These are phyloP conservation scores for Torulaspora globosa DNA, from an alignment of 1,139 yeast genomes.

Conservation along the genomic window DNA sequence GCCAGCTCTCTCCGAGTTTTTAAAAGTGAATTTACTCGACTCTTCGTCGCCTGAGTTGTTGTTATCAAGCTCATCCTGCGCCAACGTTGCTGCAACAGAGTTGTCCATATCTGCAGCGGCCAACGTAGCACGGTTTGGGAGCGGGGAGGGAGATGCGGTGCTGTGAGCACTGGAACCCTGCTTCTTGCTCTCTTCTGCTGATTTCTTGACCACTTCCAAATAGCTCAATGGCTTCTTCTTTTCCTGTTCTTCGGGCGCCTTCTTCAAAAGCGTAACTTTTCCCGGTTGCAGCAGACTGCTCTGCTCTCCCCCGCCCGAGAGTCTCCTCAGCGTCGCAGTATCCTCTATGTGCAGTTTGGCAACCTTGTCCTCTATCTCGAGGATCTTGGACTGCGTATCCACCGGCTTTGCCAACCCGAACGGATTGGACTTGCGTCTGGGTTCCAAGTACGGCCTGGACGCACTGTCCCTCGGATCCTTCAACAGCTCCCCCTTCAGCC, in stretches of 20 bases:
- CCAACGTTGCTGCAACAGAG: constrained; percentile 1
- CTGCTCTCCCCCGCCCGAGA: constrained; percentile 22
- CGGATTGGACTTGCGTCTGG: constrained; percentile 42
- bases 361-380: constrained; percentile 48
- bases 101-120: neutral
- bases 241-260: constrained; percentile 15
- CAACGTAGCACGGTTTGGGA: constrained; percentile 3
- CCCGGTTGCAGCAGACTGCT: constrained; percentile 10
- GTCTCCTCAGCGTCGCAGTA: constrained; percentile 52
- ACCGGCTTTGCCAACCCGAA: constrained; percentile 55
- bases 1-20: constrained; percentile 15
- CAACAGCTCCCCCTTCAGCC: constrained; percentile 25
- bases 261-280: constrained; percentile 20
- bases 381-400: constrained; percentile 45
- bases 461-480: constrained; percentile 31
- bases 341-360: constrained; percentile 46
- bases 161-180: constrained; percentile 9
- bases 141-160: constrained; percentile 9
- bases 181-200: constrained; percentile 27
- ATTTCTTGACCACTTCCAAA: constrained; percentile 28
- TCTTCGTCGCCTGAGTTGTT: constrained; percentile 2
- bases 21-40: constrained; percentile 17
- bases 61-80: neutral
- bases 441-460: constrained; percentile 22
- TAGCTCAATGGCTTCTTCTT: constrained; percentile 26